Conservation (phyloP, 2,329 filamentous ascomycete species). For the Fusarium verrucosum region DNA sequence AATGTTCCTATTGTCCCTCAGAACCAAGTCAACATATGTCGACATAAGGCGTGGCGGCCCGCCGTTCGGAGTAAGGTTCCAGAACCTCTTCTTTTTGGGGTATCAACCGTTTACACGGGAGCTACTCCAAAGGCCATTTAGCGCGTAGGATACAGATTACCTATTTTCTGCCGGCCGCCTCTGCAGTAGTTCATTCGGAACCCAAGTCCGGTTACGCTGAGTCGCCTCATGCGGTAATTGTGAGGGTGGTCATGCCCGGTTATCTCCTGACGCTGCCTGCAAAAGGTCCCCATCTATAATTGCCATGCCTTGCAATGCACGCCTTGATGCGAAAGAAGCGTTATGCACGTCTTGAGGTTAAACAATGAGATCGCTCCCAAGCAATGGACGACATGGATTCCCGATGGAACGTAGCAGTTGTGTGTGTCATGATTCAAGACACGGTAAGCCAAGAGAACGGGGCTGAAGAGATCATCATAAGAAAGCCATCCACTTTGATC, state of each 20-base stretch:
- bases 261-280: slow-evolving; percentile 25
- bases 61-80: slow-evolving; percentile 18
- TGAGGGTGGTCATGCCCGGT: slow-evolving; percentile 15
- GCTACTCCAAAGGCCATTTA: slow-evolving; percentile 2
- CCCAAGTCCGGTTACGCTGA: slow-evolving; percentile 9
- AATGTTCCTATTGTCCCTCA: background rate
- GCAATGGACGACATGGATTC: slow-evolving; percentile 9
- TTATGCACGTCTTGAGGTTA: background rate
- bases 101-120: background rate
- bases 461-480: slow-evolving; percentile 18
- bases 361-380: slow-evolving; percentile 6
- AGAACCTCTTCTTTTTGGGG: slow-evolving; percentile 20
- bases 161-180: background rate
- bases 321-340: background rate
- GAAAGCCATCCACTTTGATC: background rate
- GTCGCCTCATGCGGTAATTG: slow-evolving; percentile 3
- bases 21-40: background rate
- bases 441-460: slow-evolving; percentile 12
- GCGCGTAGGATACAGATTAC: background rate
- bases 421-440: slow-evolving; percentile 5
- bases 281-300: background rate
- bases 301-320: background rate
- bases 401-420: slow-evolving; percentile 15
- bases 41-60: slow-evolving; percentile 2
- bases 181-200: slow-evolving; percentile 21